A percentile compares a stretch with the other conserved stretches of the same genome.
These are phyloP conservation scores for Spathaspora passalidarum DNA, from an alignment of 805 yeast species.

Conservation along the genomic window DNA sequence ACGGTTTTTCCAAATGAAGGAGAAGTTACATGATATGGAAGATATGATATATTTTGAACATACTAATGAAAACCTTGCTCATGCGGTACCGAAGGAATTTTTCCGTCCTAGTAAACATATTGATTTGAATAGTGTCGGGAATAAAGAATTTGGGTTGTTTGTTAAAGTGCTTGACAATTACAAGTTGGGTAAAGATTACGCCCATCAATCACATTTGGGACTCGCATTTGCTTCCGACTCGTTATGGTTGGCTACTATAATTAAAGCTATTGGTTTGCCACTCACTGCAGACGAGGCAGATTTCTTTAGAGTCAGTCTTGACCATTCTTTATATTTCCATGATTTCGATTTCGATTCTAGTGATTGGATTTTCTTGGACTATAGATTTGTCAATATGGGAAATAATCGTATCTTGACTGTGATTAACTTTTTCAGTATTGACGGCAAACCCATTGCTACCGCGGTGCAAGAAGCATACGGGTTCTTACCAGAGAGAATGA, in stretches of 20 bases:
- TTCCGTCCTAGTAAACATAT: slow-evolving; percentile 7
- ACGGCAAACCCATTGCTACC: slow-evolving; percentile 27
- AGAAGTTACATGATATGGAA: slow-evolving; percentile 10
- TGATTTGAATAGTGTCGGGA: slow-evolving; percentile 14
- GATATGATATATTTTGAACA: slow-evolving; percentile 19
- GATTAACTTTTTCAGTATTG: slow-evolving; percentile 22
- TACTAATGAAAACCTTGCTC: slow-evolving; percentile 26
- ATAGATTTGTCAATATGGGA: slow-evolving; percentile 25
- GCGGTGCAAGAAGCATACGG: slow-evolving; percentile 33
- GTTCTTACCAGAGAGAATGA: slow-evolving; percentile 4
- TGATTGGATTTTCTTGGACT: slow-evolving; percentile 34
- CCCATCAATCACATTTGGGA: slow-evolving; percentile 19
- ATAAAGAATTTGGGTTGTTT: slow-evolving; percentile 27
- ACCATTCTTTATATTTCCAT: slow-evolving; percentile 34
- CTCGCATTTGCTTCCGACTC: slow-evolving; percentile 29
- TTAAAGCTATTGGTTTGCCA: slow-evolving; percentile 23
- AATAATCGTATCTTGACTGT: slow-evolving; percentile 34
- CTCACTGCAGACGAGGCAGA: slow-evolving; percentile 11
- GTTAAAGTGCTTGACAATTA: slow-evolving; percentile 27
- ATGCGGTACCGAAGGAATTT: slow-evolving; percentile 24
- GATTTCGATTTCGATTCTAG: slow-evolving; percentile 35
- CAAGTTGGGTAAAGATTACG: slow-evolving; percentile 19
- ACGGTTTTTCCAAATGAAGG: slow-evolving; percentile 19
- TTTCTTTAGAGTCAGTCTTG: slow-evolving; percentile 37
- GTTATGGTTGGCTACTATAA: slow-evolving; percentile 26